Evolutionary conservation across 495 filamentous ascomycete genomes (phyloP).

Genomic region (Lichina pygmaea): DNA sequence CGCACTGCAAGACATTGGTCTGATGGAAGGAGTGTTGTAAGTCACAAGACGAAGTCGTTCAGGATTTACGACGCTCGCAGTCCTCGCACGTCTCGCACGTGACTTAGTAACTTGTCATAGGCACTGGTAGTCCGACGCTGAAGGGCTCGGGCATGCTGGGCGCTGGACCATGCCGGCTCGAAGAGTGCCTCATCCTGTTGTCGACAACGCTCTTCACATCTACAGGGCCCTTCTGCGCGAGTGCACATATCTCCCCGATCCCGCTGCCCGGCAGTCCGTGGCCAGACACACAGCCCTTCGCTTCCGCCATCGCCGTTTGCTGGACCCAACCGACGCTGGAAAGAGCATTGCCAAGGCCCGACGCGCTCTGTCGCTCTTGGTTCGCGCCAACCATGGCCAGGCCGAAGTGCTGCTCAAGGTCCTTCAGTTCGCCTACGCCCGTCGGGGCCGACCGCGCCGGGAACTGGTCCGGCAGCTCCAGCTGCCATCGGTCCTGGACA

Average conservation of each 20-base stretch:
- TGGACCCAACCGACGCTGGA: constrained; percentile 2
- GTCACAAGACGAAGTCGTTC: too few species aligned
- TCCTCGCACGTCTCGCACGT: too few species aligned
- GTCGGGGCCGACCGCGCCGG: constrained; percentile 38
- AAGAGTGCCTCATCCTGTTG: not conserved
- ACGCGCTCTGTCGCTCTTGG: constrained; percentile 10
- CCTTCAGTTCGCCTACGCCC: constrained; percentile 42
- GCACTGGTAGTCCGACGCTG: too few species aligned
- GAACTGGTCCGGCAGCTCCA: constrained; percentile 27
- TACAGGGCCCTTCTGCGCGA: constrained; percentile 63
- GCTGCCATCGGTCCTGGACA: constrained; percentile 4
- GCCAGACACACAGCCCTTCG: constrained; percentile 26
- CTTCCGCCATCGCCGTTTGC: constrained; percentile 21
- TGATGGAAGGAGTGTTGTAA: too few species aligned
- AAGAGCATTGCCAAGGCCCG: constrained; percentile 1
- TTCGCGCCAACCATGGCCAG: constrained; percentile 39
- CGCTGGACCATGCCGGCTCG: too few species aligned
- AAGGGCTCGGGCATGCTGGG: too few species aligned
- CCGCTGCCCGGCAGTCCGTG: constrained; percentile 32
- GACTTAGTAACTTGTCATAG: too few species aligned
- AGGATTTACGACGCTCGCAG: too few species aligned
- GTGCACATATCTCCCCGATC: constrained; percentile 59
- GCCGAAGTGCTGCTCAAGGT: constrained; percentile 31
- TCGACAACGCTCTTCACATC: constrained; percentile 26
- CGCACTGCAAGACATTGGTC: too few species aligned